Percentiles rank a stretch among this genome's conserved stretches.
phyloP scores from a whole-genome alignment of 352 stramenopile species.

The Phytophthora cajani region DNA sequence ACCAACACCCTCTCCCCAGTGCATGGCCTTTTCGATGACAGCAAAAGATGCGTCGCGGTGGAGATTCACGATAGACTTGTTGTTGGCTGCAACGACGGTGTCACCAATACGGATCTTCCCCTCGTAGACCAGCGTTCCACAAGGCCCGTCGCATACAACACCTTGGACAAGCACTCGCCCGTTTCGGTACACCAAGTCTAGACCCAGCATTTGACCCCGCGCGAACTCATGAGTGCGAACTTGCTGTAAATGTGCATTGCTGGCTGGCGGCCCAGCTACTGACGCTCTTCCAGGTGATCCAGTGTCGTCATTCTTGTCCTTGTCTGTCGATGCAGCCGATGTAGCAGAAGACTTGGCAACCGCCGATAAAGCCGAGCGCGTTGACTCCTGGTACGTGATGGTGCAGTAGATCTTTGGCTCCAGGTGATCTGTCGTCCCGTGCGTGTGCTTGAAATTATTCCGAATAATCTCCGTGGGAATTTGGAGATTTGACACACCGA shows the following conservation, averaged over 20 bases:
- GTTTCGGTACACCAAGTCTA: slow-evolving; percentile 85
- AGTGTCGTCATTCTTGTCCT: slow-evolving; percentile 24
- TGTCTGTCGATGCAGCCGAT: slow-evolving; percentile 11
- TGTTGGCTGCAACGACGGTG: slow-evolving; percentile 77
- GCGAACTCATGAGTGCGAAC: slow-evolving; percentile 72
- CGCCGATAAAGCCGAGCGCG: slow-evolving; percentile 72
- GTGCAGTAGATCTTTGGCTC: slow-evolving; percentile 86
- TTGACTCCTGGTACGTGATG: slow-evolving; percentile 80
- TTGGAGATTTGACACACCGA: slow-evolving; percentile 77
- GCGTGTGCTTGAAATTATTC: slow-evolving; percentile 46
- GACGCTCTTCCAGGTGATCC: slow-evolving; percentile 9
- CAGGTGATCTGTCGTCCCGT: slow-evolving; percentile 30
- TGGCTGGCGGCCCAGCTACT: slow-evolving; percentile 12
- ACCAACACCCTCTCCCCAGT: slow-evolving; percentile 31
- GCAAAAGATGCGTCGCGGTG: slow-evolving; percentile 81
- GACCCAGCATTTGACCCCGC: slow-evolving; percentile 61
- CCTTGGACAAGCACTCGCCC: slow-evolving; percentile 81
- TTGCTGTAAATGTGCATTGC: slow-evolving; percentile 49
- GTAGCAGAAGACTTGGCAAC: slow-evolving; percentile 53
- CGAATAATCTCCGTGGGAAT: slow-evolving; percentile 50
- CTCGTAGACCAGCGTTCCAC: slow-evolving; percentile 64
- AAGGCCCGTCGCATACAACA: slow-evolving; percentile 70
- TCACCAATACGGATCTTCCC: slow-evolving; percentile 82
- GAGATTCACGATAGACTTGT: slow-evolving; percentile 83
- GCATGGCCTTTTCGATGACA: slow-evolving; percentile 74